Evolutionary conservation across 441 rosid genomes (phyloP), one percentile per base, ranked within the genome.

Genomic region (Pelargonium citronellum): DNA sequence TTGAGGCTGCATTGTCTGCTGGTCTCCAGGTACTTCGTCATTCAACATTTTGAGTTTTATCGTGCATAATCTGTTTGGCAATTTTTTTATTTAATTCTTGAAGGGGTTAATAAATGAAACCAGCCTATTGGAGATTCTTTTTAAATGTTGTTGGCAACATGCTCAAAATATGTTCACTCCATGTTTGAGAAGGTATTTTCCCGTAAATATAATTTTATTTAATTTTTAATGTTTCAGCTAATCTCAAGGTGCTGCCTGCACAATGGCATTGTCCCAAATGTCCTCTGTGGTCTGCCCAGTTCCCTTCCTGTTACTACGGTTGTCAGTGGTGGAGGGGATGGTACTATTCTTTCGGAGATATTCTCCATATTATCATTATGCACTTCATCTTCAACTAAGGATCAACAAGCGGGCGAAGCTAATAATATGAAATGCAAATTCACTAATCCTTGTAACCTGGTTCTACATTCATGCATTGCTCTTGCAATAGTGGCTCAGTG

Each of bases 321-420:
- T 69, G 91, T 92, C 77, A 91, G 97, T 77, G 97, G 99, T 9
- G 98, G 99, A 77, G 98, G 84, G 62, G 98, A 95, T 73, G 91
- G 93, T 75, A 95, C 97, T 17, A 82, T 92, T 78, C 75, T 89
- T 68, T 87, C 96, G 6, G 98, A 91, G 79, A 84, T 91, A 75
- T 92, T 90, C 74, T 83, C 88, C 68, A 67, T 92, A 74, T 77
- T 95, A 69, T 86, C 90, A 34, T 75, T 79, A 12, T 86, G 91
- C 68, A 68, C 87, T 71, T 77, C 87, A 68, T 82, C 86, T 64
- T 67, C 79, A 73, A 83, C 63, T 66, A 89, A 87, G 78, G 96
- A 92, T 79, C 76, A 71, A 76, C 91, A 89, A 78, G 60, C 77
- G 12, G 85, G 83, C 41, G 96, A 89, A 76, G 72, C 79, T 73